Evolutionary conservation across 257 asterid species (phyloP).

Genomic region (Parsonsia alboflavescens): DNA sequence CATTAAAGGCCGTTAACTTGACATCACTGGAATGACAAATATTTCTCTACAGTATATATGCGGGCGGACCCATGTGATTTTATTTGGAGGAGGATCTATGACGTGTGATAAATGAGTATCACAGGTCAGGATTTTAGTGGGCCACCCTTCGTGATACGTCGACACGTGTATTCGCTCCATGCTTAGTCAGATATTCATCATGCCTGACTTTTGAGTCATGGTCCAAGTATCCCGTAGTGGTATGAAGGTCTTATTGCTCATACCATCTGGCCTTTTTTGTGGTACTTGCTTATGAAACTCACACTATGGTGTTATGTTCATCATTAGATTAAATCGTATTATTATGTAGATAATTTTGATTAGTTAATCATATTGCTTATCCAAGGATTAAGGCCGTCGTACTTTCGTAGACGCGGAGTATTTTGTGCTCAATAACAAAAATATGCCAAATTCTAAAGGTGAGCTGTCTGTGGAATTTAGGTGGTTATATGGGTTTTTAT

Average conservation of each 20-base stretch:
- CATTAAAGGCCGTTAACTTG: slow-evolving; percentile 13
- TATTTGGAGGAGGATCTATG: background rate
- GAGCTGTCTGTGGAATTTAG: background rate
- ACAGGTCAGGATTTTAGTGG: slow-evolving; percentile 5
- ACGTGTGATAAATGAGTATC: slow-evolving; percentile 8
- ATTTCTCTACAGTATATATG: background rate
- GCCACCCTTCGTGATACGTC: slow-evolving; percentile 13
- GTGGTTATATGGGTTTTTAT: background rate
- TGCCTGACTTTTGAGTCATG: background rate
- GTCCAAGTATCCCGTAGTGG: slow-evolving; percentile 5
- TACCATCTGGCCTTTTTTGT: background rate
- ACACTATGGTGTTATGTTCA: too few relatives aligned
- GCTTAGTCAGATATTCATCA: slow-evolving; percentile 17
- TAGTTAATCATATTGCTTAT: background rate
- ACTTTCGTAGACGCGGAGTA: background rate
- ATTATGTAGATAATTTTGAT: background rate
- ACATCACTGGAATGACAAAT: slow-evolving; percentile 5
- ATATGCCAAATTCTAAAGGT: background rate
- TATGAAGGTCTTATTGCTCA: background rate
- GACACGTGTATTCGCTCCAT: slow-evolving; percentile 22
- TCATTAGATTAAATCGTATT: too few relatives aligned
- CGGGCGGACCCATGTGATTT: slow-evolving; percentile 9
- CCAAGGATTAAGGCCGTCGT: background rate
- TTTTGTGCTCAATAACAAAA: background rate
- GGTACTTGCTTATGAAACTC: too few relatives aligned